These are phyloP conservation scores for Mycena capillaripes DNA, from an alignment of 768 basidiomycete genomes.

Conservation along the genomic window DNA sequence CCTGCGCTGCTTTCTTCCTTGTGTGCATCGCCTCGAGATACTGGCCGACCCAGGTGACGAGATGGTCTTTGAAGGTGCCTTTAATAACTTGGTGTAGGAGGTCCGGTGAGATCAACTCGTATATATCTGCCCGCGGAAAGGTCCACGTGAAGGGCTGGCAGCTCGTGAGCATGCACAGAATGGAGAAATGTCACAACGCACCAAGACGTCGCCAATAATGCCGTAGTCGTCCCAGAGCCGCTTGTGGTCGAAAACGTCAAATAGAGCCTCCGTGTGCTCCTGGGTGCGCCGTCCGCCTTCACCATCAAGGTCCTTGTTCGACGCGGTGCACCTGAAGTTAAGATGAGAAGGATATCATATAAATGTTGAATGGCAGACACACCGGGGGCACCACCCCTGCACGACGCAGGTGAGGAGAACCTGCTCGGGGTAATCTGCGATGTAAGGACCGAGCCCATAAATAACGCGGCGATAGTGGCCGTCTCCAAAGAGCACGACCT, in stretches of 20 bases:
- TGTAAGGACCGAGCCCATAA: slow-evolving; percentile 47
- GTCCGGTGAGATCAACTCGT: slow-evolving; percentile 48
- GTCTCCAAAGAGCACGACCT: slow-evolving; percentile 45
- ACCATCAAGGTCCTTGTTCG: slow-evolving; percentile 15
- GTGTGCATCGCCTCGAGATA: slow-evolving; percentile 42
- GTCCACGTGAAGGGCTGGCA: slow-evolving; percentile 50
- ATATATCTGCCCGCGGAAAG: slow-evolving; percentile 53
- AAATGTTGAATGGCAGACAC: not conserved
- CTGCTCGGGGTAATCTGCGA: slow-evolving; percentile 58
- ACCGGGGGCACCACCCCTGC: slow-evolving; percentile 54
- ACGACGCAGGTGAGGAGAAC: slow-evolving; percentile 47
- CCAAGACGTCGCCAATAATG: slow-evolving; percentile 45
- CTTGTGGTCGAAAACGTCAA: slow-evolving; percentile 22
- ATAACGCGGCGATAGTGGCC: slow-evolving; percentile 26
- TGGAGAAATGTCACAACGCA: slow-evolving; percentile 40
- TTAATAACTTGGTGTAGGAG: slow-evolving; percentile 49
- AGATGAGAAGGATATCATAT: not conserved
- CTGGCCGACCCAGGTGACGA: slow-evolving; percentile 48
- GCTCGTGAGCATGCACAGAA: not conserved
- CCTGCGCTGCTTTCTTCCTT: slow-evolving; percentile 31
- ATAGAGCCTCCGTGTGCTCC: slow-evolving; percentile 32
- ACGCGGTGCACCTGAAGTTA: slow-evolving; percentile 42
- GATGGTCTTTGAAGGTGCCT: slow-evolving; percentile 47
- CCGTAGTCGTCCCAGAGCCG: slow-evolving; percentile 46
- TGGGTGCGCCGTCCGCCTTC: not conserved